Percentiles rank a stretch among this genome's conserved stretches.
Evolutionary conservation across 495 filamentous ascomycete genomes (phyloP).

Genomic region (Penicillium crystallinum): DNA sequence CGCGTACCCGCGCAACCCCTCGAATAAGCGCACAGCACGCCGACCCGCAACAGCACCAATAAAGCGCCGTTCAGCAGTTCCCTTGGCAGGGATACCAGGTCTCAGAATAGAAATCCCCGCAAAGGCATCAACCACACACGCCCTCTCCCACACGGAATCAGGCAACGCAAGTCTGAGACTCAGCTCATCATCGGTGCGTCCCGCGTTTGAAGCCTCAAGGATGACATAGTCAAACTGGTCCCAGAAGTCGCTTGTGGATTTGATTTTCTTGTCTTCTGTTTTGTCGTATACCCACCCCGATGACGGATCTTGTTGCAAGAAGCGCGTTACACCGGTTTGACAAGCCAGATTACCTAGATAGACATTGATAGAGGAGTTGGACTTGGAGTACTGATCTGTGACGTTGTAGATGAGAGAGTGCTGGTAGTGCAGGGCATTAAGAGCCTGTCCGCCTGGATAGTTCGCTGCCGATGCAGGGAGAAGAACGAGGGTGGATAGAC

Average conservation of each 20-base stretch:
- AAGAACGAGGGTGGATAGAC: slow-evolving; percentile 57
- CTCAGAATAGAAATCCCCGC: slow-evolving; percentile 61
- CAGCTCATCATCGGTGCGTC: slow-evolving; percentile 16
- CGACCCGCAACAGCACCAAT: slow-evolving; percentile 20
- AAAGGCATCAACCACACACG: slow-evolving; percentile 65
- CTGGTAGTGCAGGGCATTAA: slow-evolving; percentile 47
- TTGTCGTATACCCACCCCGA: slow-evolving; percentile 52
- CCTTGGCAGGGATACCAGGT: slow-evolving; percentile 42
- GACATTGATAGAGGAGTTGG: slow-evolving; percentile 34
- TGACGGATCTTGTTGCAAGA: slow-evolving; percentile 48
- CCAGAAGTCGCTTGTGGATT: slow-evolving; percentile 71
- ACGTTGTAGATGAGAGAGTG: slow-evolving; percentile 4
- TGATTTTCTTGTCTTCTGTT: slow-evolving; percentile 40
- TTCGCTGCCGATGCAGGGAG: slow-evolving; percentile 68
- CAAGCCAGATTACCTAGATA: slow-evolving; percentile 85
- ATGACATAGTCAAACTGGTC: slow-evolving; percentile 74
- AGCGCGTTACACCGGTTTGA: slow-evolving; percentile 91
- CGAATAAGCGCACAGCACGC: slow-evolving; percentile 20
- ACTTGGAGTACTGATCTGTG: slow-evolving; percentile 4
- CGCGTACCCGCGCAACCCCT: slow-evolving; percentile 15
- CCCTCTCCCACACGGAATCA: slow-evolving; percentile 57
- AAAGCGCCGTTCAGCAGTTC: slow-evolving; percentile 26
- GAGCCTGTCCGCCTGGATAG: slow-evolving; percentile 79
- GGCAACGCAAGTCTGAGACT: slow-evolving; percentile 12
- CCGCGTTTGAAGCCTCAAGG: slow-evolving; percentile 52